phyloP scores from a whole-genome alignment of 2,329 filamentous ascomycete species.

The Aspergillus alliaceus region DNA sequence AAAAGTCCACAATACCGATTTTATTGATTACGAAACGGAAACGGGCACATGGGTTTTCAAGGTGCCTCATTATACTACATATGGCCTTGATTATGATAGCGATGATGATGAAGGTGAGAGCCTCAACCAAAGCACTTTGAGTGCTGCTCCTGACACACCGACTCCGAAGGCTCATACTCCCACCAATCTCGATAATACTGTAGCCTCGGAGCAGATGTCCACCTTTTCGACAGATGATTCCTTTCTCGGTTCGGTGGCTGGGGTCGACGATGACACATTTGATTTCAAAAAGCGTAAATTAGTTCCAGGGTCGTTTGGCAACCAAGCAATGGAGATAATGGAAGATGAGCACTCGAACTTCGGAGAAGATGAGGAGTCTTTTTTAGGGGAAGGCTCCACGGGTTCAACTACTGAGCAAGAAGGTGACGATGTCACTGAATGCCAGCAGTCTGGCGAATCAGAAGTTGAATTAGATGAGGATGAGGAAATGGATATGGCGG shows the following conservation, averaged over 20 bases:
- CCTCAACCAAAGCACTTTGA: constrained; percentile 53
- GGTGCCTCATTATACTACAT: constrained; percentile 96
- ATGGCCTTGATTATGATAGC: constrained; percentile 81
- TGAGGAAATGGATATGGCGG: constrained; percentile 80
- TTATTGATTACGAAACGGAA: constrained; percentile 74
- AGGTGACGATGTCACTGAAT: constrained; percentile 50
- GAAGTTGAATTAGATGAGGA: constrained; percentile 63
- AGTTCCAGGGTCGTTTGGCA: constrained; percentile 80
- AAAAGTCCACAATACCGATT: constrained; percentile 76
- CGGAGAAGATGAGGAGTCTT: constrained; percentile 61
- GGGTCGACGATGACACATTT: constrained; percentile 57
- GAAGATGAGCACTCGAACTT: constrained; percentile 42
- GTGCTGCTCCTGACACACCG: constrained; percentile 52
- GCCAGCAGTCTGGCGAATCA: constrained; percentile 62
- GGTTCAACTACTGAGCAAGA: constrained; percentile 69
- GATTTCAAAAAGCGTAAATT: constrained; percentile 55
- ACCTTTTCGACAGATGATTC: constrained; percentile 44
- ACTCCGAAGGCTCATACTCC: constrained; percentile 41
- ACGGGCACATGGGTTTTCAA: constrained; percentile 87
- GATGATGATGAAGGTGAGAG: constrained; percentile 61
- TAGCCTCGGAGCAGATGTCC: constrained; percentile 39
- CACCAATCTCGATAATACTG: constrained; percentile 27
- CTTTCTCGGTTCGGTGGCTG: constrained; percentile 39
- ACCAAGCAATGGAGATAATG: constrained; percentile 58
- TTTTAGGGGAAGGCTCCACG: constrained; percentile 91